Percentiles rank a stretch among this genome's conserved stretches.
Conservation (phyloP, 148 eudicot genomes). For the Silene latifolia region DNA sequence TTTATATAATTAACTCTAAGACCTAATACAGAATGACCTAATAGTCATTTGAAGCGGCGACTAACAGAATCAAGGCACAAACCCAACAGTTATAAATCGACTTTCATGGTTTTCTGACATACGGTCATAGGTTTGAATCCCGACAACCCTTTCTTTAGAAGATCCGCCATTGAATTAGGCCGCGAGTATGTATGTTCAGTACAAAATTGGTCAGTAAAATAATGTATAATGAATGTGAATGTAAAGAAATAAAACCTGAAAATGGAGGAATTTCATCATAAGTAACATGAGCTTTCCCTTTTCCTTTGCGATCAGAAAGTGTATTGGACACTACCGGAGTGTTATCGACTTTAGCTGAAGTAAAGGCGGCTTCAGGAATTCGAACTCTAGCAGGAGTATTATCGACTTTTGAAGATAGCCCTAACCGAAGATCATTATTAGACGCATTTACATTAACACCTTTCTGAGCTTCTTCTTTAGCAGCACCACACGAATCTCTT, state of each 20-base stretch:
- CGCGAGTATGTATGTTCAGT: no score
- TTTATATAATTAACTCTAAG: no score
- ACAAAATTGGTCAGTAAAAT: no score
- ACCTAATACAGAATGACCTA: no score
- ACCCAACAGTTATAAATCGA: no score
- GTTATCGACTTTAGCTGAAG: constrained; percentile 21
- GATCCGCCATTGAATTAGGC: no score
- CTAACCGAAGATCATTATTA: neutral
- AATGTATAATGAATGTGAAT: neutral
- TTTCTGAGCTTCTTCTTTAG: constrained; percentile 8
- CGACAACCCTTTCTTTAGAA: no score
- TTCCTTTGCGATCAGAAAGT: constrained; percentile 24
- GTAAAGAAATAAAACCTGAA: constrained; percentile 21
- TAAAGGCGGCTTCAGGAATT: constrained; percentile 22
- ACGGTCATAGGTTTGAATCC: no score
- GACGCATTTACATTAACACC: neutral
- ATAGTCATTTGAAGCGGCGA: no score
- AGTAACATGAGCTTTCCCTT: constrained; percentile 28
- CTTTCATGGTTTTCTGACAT: no score
- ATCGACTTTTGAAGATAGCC: constrained; percentile 14
- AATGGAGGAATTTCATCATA: constrained; percentile 8
- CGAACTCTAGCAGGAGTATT: constrained; percentile 9
- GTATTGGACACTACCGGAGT: neutral
- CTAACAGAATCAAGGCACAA: no score
- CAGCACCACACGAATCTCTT: neutral